Evolutionary conservation across 345 rosid species (phyloP), one percentile per base, ranked within the genome.

Genomic region (Eucalyptus sp.): DNA sequence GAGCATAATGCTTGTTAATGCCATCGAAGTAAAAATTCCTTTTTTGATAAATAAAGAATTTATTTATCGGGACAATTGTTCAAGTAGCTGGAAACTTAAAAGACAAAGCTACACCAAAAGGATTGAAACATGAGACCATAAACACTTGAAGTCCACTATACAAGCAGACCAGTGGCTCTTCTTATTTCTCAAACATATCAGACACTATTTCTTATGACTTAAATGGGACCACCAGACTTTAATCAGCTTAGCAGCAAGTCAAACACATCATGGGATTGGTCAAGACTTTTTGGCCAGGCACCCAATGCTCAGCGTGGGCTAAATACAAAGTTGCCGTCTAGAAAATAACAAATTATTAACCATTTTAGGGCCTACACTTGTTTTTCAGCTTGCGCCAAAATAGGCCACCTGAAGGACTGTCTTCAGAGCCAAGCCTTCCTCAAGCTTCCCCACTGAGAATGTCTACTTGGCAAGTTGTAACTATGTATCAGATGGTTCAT

Each of bases 1-100:
- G 90, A 93, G 89, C 76, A 89, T 58, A 90, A 86, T 86, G 88
- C 85, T 86, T 58, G 86, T 79, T 60, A 90, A 50, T 52, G 68
- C 44, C 58, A 50, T 83, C 83, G 43, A 86, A 88, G 41, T 86
- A 86, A 43, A 51, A 86, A 86, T 51, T 43, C 25, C 29, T 76
- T 43, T 76, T 41, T 3, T 20, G 83, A 76, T 76, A 76, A 76
- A 76, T 41, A 10, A 18, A 37, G 13, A 41, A 76, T 20, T 76
- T 43, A 22, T 76, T 41, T 76, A 76, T 76, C 11, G 48, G 83
- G 84, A 76, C 48, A 76, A 76, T 41, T 37, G 4, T 37, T 71
- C 81, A 41, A 76, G 84, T 76, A 76, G 48, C 43, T 76, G 84
- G 84, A 76, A 41, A 76, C 84, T 37, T 37, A 37, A 71, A 37